These are phyloP conservation scores for Phytophthora hybrid DNA, from an alignment of 352 stramenopile species.

Conservation along the genomic window DNA sequence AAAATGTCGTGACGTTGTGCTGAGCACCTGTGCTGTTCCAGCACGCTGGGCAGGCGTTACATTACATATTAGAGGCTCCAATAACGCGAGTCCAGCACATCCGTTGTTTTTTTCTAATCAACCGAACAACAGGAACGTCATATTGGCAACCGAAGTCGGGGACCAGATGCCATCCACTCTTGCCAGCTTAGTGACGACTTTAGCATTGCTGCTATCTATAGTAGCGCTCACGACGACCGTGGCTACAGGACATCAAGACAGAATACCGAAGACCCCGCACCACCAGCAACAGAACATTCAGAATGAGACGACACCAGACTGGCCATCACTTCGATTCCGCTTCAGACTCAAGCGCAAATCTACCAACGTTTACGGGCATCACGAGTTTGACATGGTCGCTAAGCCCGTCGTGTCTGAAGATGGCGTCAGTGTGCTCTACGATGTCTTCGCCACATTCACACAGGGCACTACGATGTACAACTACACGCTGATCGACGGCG, in stretches of 20 bases:
- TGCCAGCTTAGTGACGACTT: neutral
- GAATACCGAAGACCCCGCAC: neutral
- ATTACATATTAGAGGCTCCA: no score
- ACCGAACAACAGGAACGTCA: neutral
- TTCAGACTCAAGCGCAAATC: neutral
- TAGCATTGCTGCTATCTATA: neutral
- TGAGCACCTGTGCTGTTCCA: no score
- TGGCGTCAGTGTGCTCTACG: conserved; percentile 28
- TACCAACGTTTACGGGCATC: neutral
- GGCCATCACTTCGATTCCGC: neutral
- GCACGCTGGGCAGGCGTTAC: no score
- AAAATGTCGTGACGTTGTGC: no score
- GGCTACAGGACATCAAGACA: neutral
- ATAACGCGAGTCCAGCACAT: neutral
- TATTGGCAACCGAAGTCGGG: neutral
- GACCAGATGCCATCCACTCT: neutral
- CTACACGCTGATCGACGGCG: conserved; percentile 38
- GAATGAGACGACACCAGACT: neutral
- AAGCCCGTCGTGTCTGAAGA: neutral
- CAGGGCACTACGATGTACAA: conserved; percentile 18
- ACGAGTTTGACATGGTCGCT: neutral
- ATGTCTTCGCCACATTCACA: conserved; percentile 23
- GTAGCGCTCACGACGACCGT: neutral
- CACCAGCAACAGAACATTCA: neutral
- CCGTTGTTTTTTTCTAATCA: neutral